Conservation (phyloP, 1,284 basidiomycete species). For the Puccinia hordei region DNA sequence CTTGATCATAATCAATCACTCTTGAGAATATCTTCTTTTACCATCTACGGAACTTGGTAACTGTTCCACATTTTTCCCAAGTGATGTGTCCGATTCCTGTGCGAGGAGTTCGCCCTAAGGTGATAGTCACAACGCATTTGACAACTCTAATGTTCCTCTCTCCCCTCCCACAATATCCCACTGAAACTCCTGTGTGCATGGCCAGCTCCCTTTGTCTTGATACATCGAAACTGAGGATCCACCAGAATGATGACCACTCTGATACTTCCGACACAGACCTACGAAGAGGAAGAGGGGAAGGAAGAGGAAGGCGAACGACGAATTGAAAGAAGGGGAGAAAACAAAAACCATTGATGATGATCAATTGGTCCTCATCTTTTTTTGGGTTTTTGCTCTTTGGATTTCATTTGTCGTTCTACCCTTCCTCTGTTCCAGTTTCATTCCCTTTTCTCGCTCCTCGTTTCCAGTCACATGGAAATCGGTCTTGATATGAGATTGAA, state of each 20-base stretch:
- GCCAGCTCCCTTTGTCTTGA: neutral
- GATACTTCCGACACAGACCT: slow-evolving; percentile 19
- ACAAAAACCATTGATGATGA: neutral
- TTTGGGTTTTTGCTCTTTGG: neutral
- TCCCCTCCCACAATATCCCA: neutral
- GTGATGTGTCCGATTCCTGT: neutral
- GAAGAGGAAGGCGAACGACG: neutral
- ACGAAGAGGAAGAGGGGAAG: neutral
- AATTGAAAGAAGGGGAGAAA: neutral
- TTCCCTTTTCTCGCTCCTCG: neutral
- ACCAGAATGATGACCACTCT: slow-evolving; percentile 23
- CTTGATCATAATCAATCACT: neutral
- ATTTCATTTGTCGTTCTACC: neutral
- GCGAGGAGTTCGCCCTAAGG: neutral
- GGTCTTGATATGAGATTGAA: slow-evolving; percentile 25
- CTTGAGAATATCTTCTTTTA: neutral
- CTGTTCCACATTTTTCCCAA: neutral
- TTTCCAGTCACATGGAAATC: slow-evolving; percentile 4
- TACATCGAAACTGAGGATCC: neutral
- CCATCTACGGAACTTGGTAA: neutral
- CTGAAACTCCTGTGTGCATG: neutral
- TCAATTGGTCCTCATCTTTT: neutral
- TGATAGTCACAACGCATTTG: neutral
- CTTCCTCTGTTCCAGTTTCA: neutral
- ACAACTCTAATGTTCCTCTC: neutral